These are phyloP conservation scores for Botrytis deweyae DNA, from an alignment of 2,329 filamentous ascomycete genomes.

Conservation along the genomic window DNA sequence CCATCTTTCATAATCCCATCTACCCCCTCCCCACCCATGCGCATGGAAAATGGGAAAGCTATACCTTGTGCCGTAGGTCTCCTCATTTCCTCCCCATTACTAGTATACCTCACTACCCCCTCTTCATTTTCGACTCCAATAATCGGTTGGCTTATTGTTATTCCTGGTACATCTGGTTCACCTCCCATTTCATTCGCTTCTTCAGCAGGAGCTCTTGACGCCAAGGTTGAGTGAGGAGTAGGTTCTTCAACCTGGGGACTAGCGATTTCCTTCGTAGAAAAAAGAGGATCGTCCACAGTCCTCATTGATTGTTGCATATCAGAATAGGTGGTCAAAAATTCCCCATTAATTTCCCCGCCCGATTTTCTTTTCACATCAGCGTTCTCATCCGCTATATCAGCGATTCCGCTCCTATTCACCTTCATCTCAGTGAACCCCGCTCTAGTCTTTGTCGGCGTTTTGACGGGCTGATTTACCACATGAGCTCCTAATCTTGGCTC, in stretches of 20 bases:
- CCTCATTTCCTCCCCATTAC: conserved; percentile 6
- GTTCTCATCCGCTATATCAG: conserved; percentile 42
- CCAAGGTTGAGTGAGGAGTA: neutral
- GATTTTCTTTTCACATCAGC: conserved; percentile 44
- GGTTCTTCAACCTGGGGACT: neutral
- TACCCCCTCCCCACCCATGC: conserved; percentile 2
- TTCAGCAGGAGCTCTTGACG: neutral
- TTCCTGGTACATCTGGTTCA: neutral
- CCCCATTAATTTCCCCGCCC: conserved; percentile 40
- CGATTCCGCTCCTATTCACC: conserved; percentile 43
- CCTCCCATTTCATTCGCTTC: neutral
- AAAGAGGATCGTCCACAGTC: conserved; percentile 41
- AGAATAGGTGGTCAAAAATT: conserved; percentile 48
- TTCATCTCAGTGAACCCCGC: conserved; percentile 41
- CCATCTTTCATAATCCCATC: conserved; percentile 9
- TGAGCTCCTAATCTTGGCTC: neutral
- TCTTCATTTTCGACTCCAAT: neutral
- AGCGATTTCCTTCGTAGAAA: neutral
- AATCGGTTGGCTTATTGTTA: neutral
- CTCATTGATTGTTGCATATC: conserved; percentile 40
- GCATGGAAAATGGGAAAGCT: conserved; percentile 8
- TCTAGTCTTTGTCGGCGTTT: neutral
- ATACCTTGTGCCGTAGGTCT: conserved; percentile 7
- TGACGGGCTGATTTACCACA: neutral
- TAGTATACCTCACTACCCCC: neutral